Evolutionary conservation across 305 asterid genomes (phyloP).

Genomic region (Vinca major): DNA sequence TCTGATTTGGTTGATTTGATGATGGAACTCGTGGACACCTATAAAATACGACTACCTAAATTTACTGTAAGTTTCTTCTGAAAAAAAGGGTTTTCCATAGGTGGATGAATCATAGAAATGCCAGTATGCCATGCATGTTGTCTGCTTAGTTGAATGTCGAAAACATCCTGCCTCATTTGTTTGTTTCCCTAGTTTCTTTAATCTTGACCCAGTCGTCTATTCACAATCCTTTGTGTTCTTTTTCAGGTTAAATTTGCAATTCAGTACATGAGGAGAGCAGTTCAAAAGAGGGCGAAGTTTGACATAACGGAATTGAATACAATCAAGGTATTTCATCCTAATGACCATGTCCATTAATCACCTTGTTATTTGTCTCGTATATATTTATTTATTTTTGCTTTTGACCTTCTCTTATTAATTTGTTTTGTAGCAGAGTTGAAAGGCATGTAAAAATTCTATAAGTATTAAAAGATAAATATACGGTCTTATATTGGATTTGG

Average conservation of each 20-base stretch:
- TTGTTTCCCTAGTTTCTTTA: slow-evolving; percentile 8
- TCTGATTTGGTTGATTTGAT: slow-evolving; percentile 89
- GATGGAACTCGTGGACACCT: slow-evolving; percentile 93
- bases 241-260: slow-evolving; percentile 81
- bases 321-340: slow-evolving; percentile 47
- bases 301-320: slow-evolving; percentile 73
- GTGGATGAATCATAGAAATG: neutral
- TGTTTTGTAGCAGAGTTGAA: neutral
- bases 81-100: no score
- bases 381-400: neutral
- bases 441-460: neutral
- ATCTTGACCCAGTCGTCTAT: neutral
- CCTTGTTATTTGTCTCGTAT: neutral
- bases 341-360: slow-evolving; percentile 8
- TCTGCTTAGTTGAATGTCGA: neutral
- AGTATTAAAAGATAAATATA: neutral
- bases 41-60: slow-evolving; percentile 81
- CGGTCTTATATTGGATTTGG: no score
- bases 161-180: slow-evolving; percentile 1
- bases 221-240: neutral
- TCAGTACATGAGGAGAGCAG: slow-evolving; percentile 75
- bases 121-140: neutral
- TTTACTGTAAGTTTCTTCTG: slow-evolving; percentile 52
- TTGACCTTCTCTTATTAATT: neutral
- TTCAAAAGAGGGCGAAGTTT: slow-evolving; percentile 75